Base-by-base conservation (phyloP, 2,329 filamentous ascomycete species). In the Penicillium hesseltinei region DNA sequence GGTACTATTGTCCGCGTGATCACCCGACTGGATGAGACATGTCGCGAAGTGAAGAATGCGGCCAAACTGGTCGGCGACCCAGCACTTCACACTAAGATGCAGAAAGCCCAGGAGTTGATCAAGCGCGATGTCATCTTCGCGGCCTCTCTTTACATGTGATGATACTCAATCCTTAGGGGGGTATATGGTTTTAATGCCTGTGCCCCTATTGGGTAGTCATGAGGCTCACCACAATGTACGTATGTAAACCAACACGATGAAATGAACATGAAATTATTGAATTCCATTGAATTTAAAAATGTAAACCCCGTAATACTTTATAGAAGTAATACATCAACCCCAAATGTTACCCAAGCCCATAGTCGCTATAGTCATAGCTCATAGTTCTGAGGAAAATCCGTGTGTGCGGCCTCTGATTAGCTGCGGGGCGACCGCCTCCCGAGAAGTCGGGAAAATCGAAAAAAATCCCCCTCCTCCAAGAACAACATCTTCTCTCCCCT, bases 1-100 rank as follows among this genome's bases (percentile, higher is more conserved):
- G 94, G 94, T 1, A 97, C 94, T 0, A 97, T 99, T 77, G 94
- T 99, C 47, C 82, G 94, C 51, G 93, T 94, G 2, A 97, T 99
- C 66, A 96, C 92, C 42, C 81, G 94, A 27, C 80, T 99, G 57
- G 94, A 99, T 69, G 94, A 99, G 82, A 96, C 92, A 9, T 99
- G 94, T 72, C 83, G 94, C 47, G 94, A 99, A 76, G 94, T 97
- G 55, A 97, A 96, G 82, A 97, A 96, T 72, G 93, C 94, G 38
- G 94, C 94, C 29, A 84, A 94, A 64, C 91, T 99, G 64, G 92
- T 99, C 65, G 94, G 94, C 25, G 94, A 99, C 72, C 94, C 94
- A 4, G 88, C 88, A 55, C 78, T 99, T 65, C 97, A 96, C 74
- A 86, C 88, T 65, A 99, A 99, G 84, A 99, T 99, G 93, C 88